phyloP scores from a whole-genome alignment of 2,329 filamentous ascomycete genomes.

The Lojkania enalia region DNA sequence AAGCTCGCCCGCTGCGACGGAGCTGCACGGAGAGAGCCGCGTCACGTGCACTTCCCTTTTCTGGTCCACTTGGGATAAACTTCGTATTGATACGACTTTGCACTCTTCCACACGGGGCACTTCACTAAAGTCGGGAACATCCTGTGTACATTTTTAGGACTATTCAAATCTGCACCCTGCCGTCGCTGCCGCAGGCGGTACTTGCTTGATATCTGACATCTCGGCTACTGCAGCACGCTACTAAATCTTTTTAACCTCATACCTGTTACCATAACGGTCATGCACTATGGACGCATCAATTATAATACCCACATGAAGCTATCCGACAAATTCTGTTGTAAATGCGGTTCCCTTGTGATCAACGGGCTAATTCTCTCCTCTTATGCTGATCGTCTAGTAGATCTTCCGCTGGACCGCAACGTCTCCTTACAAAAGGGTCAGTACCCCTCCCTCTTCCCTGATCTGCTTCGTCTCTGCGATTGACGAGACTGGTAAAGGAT shows the following conservation, averaged over 20 bases:
- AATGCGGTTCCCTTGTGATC: conserved; percentile 3
- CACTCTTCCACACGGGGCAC: too few species aligned
- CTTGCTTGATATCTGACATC: too few species aligned
- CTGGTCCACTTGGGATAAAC: too few species aligned
- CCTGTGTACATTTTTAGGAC: too few species aligned
- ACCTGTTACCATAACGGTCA: too few species aligned
- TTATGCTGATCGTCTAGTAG: conserved; percentile 15
- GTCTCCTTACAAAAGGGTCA: conserved; percentile 6
- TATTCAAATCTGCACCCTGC: too few species aligned
- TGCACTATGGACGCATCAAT: conserved; percentile 29
- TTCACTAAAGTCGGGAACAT: too few species aligned
- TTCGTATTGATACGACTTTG: too few species aligned
- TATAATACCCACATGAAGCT: conserved; percentile 10
- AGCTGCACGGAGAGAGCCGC: conserved; percentile 22
- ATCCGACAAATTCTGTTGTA: conserved; percentile 10
- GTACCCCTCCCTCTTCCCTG: background rate
- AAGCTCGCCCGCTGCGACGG: conserved; percentile 31
- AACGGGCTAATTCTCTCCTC: conserved; percentile 11
- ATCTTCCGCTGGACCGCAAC: conserved; percentile 27
- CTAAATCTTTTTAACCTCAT: too few species aligned
- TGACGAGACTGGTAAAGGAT: conserved; percentile 6
- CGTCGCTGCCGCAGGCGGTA: too few species aligned
- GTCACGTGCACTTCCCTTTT: conserved; percentile 27
- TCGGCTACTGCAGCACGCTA: too few species aligned
- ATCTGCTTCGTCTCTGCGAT: background rate